These are phyloP conservation scores for Yarrowia hollandica DNA, from an alignment of 805 yeast genomes.

Conservation along the genomic window DNA sequence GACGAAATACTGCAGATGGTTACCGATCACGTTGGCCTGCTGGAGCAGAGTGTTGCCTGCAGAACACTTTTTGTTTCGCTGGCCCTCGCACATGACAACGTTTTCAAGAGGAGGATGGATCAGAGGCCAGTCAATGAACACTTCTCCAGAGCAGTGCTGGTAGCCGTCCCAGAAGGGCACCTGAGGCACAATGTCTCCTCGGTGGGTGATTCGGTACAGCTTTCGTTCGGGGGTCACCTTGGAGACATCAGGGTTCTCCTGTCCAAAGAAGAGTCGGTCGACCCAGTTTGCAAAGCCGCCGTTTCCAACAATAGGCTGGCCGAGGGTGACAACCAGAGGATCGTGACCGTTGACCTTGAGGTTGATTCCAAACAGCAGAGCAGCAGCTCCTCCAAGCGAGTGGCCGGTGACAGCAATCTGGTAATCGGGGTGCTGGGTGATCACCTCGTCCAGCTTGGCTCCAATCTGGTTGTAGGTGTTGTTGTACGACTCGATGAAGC, in stretches of 20 bases:
- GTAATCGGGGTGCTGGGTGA: slow-evolving; percentile 13
- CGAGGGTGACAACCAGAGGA: slow-evolving; percentile 21
- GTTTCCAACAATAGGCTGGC: slow-evolving; percentile 27
- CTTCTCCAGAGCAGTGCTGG: slow-evolving; percentile 16
- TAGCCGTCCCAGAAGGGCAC: slow-evolving; percentile 25
- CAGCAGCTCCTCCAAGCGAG: slow-evolving; percentile 26
- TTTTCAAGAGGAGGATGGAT: slow-evolving; percentile 11
- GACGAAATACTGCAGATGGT: slow-evolving; percentile 17
- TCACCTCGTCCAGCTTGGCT: not conserved
- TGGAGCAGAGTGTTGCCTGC: not conserved
- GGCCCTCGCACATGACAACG: slow-evolving; percentile 16
- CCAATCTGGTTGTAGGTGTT: slow-evolving; percentile 18
- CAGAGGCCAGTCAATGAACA: slow-evolving; percentile 6
- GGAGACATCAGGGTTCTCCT: slow-evolving; percentile 12
- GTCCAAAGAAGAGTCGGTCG: slow-evolving; percentile 18
- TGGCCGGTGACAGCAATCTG: slow-evolving; percentile 12
- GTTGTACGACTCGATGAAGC: slow-evolving; percentile 16
- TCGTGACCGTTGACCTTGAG: slow-evolving; percentile 22
- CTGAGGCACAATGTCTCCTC: slow-evolving; percentile 18
- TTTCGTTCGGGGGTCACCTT: not conserved
- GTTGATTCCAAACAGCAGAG: slow-evolving; percentile 22
- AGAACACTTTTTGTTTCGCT: slow-evolving; percentile 4
- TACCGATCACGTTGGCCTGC: not conserved
- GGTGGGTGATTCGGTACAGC: slow-evolving; percentile 21
- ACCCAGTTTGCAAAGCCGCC: slow-evolving; percentile 23